Conservation (phyloP, 768 basidiomycete genomes). For the Lyophyllum shimeji region DNA sequence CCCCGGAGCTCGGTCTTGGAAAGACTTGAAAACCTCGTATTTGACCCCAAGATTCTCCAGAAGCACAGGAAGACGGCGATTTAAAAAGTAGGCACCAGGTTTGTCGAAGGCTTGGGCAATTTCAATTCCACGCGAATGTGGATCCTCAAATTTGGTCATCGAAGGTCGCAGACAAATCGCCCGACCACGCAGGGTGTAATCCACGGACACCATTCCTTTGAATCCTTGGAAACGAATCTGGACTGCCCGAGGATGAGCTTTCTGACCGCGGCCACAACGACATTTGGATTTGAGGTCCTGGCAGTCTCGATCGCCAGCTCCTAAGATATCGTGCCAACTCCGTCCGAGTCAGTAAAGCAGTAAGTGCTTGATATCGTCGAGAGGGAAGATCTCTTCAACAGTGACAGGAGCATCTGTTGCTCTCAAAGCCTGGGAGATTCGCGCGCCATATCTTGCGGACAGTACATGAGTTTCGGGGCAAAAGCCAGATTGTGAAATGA, state of each 20-base stretch:
- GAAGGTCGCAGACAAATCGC: conserved; percentile 56
- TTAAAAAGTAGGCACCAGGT: conserved; percentile 56
- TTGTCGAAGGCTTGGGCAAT: conserved; percentile 65
- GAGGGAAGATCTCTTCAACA: conserved; percentile 47
- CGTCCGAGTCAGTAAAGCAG: conserved; percentile 71
- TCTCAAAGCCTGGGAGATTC: conserved; percentile 72
- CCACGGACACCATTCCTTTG: conserved; percentile 64
- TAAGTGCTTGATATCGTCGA: conserved; percentile 41
- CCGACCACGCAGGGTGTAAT: conserved; percentile 49
- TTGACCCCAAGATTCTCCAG: conserved; percentile 57
- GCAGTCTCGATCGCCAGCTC: conserved; percentile 54
- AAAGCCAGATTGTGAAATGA: conserved; percentile 51
- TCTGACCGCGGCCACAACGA: conserved; percentile 29
- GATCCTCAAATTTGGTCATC: conserved; percentile 67
- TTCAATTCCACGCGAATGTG: conserved; percentile 51
- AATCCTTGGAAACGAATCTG: conserved; percentile 62
- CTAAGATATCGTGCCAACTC: conserved; percentile 63
- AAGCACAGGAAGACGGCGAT: conserved; percentile 70
- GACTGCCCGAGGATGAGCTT: conserved; percentile 40
- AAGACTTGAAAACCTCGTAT: too few relatives aligned
- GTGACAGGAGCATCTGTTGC: conserved; percentile 55
- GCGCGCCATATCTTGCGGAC: conserved; percentile 71
- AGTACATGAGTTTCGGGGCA: too few relatives aligned
- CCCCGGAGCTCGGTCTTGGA: too few relatives aligned
- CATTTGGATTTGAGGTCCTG: conserved; percentile 37